Conservation (phyloP, 805 yeast species). For the Yueomyces sinensis region DNA sequence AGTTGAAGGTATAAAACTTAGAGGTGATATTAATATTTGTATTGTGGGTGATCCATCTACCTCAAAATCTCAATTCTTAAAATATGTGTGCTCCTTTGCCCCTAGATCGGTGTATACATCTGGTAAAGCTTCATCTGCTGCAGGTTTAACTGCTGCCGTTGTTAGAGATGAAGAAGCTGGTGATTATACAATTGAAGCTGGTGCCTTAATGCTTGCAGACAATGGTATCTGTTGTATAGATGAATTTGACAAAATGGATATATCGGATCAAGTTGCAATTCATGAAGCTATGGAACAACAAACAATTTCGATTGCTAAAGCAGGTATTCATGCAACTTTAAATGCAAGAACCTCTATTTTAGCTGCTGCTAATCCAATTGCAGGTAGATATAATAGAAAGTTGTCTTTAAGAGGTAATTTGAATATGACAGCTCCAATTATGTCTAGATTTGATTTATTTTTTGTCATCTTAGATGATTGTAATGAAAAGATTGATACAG, state of each 20-base stretch:
- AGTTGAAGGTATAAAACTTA: slow-evolving; percentile 81
- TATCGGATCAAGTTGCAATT: slow-evolving; percentile 91
- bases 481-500: slow-evolving; percentile 80
- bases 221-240: slow-evolving; percentile 98
- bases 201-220: slow-evolving; percentile 96
- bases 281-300: slow-evolving; percentile 99
- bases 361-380: slow-evolving; percentile 98
- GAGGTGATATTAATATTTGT: slow-evolving; percentile 96
- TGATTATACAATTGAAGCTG: slow-evolving; percentile 95
- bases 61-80: slow-evolving; percentile 88
- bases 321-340: slow-evolving; percentile 95
- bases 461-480: slow-evolving; percentile 92
- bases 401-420: slow-evolving; percentile 72
- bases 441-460: slow-evolving; percentile 94
- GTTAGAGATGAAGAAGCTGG: slow-evolving; percentile 96
- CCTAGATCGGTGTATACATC: slow-evolving; percentile 95
- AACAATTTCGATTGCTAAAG: slow-evolving; percentile 95
- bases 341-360: slow-evolving; percentile 93
- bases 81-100: slow-evolving; percentile 80
- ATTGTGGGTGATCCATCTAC: slow-evolving; percentile 97
- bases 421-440: slow-evolving; percentile 95
- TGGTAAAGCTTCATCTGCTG: slow-evolving; percentile 97
- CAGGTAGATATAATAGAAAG: slow-evolving; percentile 91
- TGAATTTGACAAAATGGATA: slow-evolving; percentile 96
- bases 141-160: slow-evolving; percentile 97